A percentile compares a stretch with the other conserved stretches of the same genome.
Evolutionary conservation across 352 stramenopile species (phyloP).

Genomic region (Saprolegnia parasitica): DNA sequence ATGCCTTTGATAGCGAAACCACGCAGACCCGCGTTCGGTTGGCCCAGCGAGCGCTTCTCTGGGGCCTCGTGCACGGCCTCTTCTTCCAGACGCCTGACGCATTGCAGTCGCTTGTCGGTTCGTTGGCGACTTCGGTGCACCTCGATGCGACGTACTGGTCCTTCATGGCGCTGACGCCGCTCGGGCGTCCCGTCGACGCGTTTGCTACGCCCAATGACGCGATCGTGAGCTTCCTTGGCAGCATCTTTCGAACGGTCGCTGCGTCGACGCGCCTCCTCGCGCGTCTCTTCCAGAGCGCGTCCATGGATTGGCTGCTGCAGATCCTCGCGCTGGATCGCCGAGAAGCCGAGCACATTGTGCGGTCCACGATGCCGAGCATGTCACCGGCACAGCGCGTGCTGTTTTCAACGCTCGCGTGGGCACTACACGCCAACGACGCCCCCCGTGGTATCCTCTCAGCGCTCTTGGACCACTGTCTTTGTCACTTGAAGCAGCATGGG

Average conservation of each 20-base stretch:
- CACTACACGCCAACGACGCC: neutral
- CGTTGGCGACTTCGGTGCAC: neutral
- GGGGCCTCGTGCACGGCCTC: conserved; percentile 13
- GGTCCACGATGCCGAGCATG: neutral
- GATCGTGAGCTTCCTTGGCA: conserved; percentile 16
- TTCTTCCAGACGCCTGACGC: conserved; percentile 9
- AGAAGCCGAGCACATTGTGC: neutral
- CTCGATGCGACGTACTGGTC: neutral
- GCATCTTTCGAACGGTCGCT: conserved; percentile 6
- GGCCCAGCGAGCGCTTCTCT: conserved; percentile 23
- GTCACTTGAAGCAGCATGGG: neutral
- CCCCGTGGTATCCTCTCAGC: neutral
- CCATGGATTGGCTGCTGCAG: conserved; percentile 1
- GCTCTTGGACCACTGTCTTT: neutral
- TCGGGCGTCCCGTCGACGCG: neutral
- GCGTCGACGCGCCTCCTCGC: conserved; percentile 5
- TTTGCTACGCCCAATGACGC: neutral
- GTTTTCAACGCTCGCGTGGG: conserved; percentile 16
- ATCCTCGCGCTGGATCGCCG: neutral
- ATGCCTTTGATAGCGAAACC: neutral
- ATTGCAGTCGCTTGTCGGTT: neutral
- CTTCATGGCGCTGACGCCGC: conserved; percentile 13
- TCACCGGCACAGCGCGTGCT: conserved; percentile 14
- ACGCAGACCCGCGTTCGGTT: neutral
- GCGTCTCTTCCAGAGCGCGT: neutral